These are phyloP conservation scores for Leptographium procerum DNA, from an alignment of 2,329 filamentous ascomycete genomes.

Conservation along the genomic window DNA sequence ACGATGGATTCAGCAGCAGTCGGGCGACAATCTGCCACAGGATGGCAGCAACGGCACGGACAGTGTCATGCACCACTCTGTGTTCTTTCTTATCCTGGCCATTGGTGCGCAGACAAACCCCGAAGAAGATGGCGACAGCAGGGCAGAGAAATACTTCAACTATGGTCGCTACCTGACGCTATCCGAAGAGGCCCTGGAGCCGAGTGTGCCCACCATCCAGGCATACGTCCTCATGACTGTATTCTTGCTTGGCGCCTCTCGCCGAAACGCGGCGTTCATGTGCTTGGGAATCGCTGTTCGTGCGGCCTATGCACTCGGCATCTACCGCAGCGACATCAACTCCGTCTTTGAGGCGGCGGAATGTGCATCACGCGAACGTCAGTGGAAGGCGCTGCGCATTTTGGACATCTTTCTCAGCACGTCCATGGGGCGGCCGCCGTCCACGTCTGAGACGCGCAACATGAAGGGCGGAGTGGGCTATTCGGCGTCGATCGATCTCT, in stretches of 20 bases:
- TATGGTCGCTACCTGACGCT: conserved; percentile 26
- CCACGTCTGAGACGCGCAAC: conserved; percentile 19
- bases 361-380: conserved; percentile 17
- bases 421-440: conserved; percentile 21
- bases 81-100: conserved; percentile 13
- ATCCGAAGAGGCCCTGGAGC: conserved; percentile 39
- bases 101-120: conserved; percentile 14
- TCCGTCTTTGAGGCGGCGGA: conserved; percentile 17
- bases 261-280: conserved; percentile 50
- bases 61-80: conserved; percentile 2
- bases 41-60: conserved; percentile 6
- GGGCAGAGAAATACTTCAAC: conserved; percentile 12
- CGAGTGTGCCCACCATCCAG: conserved; percentile 39
- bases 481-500: conserved; percentile 21
- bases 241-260: conserved; percentile 47
- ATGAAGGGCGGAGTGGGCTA: conserved; percentile 13
- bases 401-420: conserved; percentile 23
- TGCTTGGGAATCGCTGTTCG: conserved; percentile 48
- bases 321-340: conserved; percentile 28
- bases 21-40: conserved; percentile 13
- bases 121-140: conserved; percentile 5
- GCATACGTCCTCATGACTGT: conserved; percentile 45
- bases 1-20: conserved; percentile 17
- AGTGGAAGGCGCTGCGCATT: conserved; percentile 23
- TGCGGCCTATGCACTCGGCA: conserved; percentile 43